phyloP scores from a whole-genome alignment of 2,329 filamentous ascomycete species.

The Penicillium sumatraense region DNA sequence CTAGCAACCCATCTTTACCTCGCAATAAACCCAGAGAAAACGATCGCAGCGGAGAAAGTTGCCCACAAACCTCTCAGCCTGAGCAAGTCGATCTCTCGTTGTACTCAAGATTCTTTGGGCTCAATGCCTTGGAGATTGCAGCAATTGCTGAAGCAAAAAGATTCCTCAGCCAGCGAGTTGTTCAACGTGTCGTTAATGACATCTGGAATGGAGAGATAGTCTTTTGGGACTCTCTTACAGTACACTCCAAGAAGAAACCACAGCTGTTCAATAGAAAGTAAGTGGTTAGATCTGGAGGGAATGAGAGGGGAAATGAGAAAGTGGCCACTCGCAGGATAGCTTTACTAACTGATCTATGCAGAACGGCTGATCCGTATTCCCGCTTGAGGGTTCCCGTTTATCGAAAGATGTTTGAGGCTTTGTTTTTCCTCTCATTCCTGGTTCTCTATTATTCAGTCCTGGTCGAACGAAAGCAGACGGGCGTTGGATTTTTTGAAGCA shows the following conservation, averaged over 20 bases:
- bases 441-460: constrained; percentile 85
- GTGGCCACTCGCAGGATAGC: neutral
- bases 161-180: constrained; percentile 77
- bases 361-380: constrained; percentile 72
- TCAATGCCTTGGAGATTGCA: constrained; percentile 88
- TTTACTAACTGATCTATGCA: constrained; percentile 18
- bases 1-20: constrained; percentile 33
- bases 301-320: neutral
- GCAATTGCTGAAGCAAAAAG: constrained; percentile 81
- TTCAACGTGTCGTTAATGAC: constrained; percentile 81
- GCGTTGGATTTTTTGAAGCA: constrained; percentile 71
- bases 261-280: constrained; percentile 71
- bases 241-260: constrained; percentile 74
- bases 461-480: constrained; percentile 69
- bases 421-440: constrained; percentile 79
- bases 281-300: constrained; percentile 8
- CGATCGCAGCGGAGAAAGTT: constrained; percentile 46
- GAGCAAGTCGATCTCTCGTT: constrained; percentile 60
- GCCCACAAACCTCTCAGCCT: constrained; percentile 48
- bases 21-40: constrained; percentile 38
- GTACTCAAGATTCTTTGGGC: constrained; percentile 72
- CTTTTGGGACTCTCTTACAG: constrained; percentile 80
- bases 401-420: constrained; percentile 79
- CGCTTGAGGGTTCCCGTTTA: constrained; percentile 80
- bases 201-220: constrained; percentile 87